Conservation (phyloP, 345 rosid genomes). For the Aquilaria yunnanensis region DNA sequence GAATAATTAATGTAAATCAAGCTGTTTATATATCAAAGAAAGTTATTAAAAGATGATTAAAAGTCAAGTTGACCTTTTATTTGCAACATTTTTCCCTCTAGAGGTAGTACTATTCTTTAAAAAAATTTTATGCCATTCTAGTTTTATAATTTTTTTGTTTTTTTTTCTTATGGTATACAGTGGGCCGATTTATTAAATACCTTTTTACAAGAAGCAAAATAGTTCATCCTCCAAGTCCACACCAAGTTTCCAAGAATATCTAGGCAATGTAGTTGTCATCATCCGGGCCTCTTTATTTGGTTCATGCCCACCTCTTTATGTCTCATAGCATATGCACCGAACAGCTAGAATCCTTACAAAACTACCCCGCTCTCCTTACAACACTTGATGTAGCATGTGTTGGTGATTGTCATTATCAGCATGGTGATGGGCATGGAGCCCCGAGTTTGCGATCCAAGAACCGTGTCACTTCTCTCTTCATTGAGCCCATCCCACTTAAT, state of each 20-base stretch:
- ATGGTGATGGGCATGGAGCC: slow-evolving; percentile 39
- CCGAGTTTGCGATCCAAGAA: slow-evolving; percentile 19
- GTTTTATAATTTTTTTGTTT: neutral
- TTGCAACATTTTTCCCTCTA: too few species aligned
- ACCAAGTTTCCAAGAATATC: slow-evolving; percentile 36
- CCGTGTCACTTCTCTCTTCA: slow-evolving; percentile 19
- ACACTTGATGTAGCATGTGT: too few species aligned
- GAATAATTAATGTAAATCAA: too few species aligned
- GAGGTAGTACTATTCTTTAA: too few species aligned
- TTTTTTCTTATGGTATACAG: slow-evolving; percentile 6
- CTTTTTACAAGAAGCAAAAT: slow-evolving; percentile 37
- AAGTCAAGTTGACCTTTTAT: too few species aligned
- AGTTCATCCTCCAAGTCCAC: slow-evolving; percentile 14
- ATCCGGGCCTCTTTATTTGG: slow-evolving; percentile 21
- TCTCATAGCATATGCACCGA: slow-evolving; percentile 4
- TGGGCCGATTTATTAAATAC: slow-evolving; percentile 39
- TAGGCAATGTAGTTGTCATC: slow-evolving; percentile 31
- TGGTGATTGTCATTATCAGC: too few species aligned
- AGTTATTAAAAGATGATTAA: too few species aligned
- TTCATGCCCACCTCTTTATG: slow-evolving; percentile 18
- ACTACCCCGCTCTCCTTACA: slow-evolving; percentile 18
- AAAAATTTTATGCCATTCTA: too few species aligned
- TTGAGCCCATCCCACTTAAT: slow-evolving; percentile 19
- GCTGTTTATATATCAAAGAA: too few species aligned
- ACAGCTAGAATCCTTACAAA: slow-evolving; percentile 13